phyloP scores from a whole-genome alignment of 2,329 filamentous ascomycete species.

The Fusarium tricinctum region DNA sequence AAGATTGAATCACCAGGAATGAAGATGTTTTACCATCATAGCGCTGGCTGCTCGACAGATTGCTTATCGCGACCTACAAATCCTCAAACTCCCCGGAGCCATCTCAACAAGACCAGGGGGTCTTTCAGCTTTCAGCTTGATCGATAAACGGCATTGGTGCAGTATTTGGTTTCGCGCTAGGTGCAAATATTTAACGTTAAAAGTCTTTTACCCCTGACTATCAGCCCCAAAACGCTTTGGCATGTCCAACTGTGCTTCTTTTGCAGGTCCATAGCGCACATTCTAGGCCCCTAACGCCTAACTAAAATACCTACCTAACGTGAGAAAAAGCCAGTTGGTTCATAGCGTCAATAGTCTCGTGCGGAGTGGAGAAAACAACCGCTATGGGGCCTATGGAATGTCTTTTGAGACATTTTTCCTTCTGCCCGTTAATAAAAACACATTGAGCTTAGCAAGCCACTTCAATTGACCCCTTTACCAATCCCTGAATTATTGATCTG shows the following conservation, averaged over 20 bases:
- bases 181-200: background rate
- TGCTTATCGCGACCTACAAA: background rate
- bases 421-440: constrained; percentile 10
- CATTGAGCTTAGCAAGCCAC: constrained; percentile 13
- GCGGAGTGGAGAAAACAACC: background rate
- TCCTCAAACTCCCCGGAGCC: too few relatives aligned
- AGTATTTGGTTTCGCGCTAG: background rate
- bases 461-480: background rate
- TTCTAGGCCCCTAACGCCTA: background rate
- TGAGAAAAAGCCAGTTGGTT: background rate
- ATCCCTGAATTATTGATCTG: background rate
- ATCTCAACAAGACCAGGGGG: too few relatives aligned
- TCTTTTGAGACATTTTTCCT: constrained; percentile 15
- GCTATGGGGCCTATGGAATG: constrained; percentile 9
- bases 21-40: background rate
- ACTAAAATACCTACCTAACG: background rate
- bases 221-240: background rate
- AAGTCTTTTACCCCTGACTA: background rate
- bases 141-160: background rate
- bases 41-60: background rate
- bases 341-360: background rate
- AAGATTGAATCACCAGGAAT: background rate
- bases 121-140: background rate
- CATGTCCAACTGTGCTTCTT: too few relatives aligned
- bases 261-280: background rate